phyloP scores from a whole-genome alignment of 2,329 filamentous ascomycete species.

The Clarireedia hainanense region DNA sequence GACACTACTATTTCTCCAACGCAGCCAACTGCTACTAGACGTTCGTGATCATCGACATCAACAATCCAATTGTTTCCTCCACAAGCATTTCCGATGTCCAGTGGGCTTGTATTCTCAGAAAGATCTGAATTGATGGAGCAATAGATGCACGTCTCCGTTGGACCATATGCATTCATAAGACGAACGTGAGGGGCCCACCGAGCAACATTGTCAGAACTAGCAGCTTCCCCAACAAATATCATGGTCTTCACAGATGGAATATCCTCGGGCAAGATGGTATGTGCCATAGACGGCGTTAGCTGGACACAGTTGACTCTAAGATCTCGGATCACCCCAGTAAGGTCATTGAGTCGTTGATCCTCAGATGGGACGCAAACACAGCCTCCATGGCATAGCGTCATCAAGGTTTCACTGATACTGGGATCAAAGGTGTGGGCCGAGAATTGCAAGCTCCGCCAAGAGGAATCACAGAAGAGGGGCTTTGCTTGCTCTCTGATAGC shows the following conservation, averaged over 20 bases:
- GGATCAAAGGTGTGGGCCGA: constrained; percentile 6
- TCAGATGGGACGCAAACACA: constrained; percentile 35
- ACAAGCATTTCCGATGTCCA: constrained; percentile 20
- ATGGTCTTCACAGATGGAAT: constrained; percentile 17
- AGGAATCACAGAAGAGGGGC: not conserved
- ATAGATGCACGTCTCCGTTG: constrained; percentile 12
- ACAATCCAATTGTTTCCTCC: constrained; percentile 31
- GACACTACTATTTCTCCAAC: constrained; percentile 20
- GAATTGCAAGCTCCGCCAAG: not conserved
- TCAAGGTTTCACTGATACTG: constrained; percentile 12
- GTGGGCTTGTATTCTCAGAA: constrained; percentile 20
- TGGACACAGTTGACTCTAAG: constrained; percentile 15
- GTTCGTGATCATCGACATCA: constrained; percentile 13
- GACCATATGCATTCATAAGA: constrained; percentile 36
- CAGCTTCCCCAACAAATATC: constrained; percentile 22
- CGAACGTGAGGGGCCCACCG: constrained; percentile 31
- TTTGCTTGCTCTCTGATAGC: not conserved
- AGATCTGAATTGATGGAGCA: not conserved
- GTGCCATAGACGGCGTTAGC: constrained; percentile 21
- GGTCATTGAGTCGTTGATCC: constrained; percentile 30
- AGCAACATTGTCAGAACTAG: constrained; percentile 31
- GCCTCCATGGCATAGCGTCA: constrained; percentile 29
- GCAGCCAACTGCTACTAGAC: constrained; percentile 13
- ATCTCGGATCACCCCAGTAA: constrained; percentile 24
- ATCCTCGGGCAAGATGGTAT: constrained; percentile 13